phyloP scores from a whole-genome alignment of 2,329 filamentous ascomycete species.

The Helminthosporium solani region DNA sequence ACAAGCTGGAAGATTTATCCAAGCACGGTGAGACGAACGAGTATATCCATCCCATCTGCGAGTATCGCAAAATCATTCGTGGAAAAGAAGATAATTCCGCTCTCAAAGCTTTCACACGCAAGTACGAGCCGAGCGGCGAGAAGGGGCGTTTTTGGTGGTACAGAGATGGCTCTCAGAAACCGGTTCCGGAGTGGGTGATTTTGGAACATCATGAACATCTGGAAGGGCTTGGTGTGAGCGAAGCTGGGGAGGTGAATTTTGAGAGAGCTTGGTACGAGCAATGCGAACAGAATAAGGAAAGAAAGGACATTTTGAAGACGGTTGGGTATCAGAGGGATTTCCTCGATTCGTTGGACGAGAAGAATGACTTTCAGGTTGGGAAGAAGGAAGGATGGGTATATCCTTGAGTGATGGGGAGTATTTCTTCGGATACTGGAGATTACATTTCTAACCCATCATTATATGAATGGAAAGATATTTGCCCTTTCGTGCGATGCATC shows the following conservation, averaged over 20 bases:
- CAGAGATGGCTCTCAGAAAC: slow-evolving; percentile 15
- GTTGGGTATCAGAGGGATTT: slow-evolving; percentile 23
- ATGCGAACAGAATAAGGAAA: slow-evolving; percentile 24
- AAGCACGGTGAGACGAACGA: slow-evolving; percentile 49
- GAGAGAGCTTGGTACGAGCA: slow-evolving; percentile 32
- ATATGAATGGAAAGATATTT: no score
- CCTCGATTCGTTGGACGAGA: slow-evolving; percentile 24
- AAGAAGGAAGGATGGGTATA: slow-evolving; percentile 16
- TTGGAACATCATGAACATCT: slow-evolving; percentile 13
- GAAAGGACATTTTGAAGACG: slow-evolving; percentile 13
- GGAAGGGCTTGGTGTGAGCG: background rate
- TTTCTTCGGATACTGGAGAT: background rate
- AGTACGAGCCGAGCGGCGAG: slow-evolving; percentile 13
- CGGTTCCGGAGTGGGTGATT: slow-evolving; percentile 35
- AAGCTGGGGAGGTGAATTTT: slow-evolving; percentile 22
- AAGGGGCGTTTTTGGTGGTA: slow-evolving; percentile 34
- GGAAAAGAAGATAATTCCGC: slow-evolving; percentile 27
- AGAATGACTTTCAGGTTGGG: slow-evolving; percentile 25
- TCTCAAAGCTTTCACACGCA: slow-evolving; percentile 26
- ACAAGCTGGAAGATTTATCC: slow-evolving; percentile 39
- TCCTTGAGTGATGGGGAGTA: slow-evolving; percentile 5
- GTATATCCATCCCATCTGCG: slow-evolving; percentile 50
- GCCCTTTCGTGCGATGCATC: slow-evolving; percentile 27
- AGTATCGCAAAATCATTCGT: slow-evolving; percentile 27
- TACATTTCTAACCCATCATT: background rate